These are phyloP conservation scores for Candida ovalis DNA, from an alignment of 805 yeast species.

Conservation along the genomic window DNA sequence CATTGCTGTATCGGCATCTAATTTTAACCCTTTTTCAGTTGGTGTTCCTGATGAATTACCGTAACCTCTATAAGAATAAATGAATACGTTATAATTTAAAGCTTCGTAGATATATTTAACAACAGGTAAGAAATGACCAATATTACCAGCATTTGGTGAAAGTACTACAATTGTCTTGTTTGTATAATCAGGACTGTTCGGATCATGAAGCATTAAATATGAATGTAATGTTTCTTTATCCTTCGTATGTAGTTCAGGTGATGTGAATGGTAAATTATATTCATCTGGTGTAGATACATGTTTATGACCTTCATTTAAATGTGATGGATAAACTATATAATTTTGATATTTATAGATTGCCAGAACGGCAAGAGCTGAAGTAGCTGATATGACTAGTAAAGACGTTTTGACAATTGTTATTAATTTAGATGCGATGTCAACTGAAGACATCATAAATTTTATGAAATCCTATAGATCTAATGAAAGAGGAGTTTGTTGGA, in stretches of 20 bases:
- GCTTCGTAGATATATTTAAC: constrained; percentile 62
- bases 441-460: not conserved
- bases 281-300: constrained; percentile 74
- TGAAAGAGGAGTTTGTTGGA: no score
- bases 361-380: constrained; percentile 42
- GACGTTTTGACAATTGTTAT: constrained; percentile 32
- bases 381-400: constrained; percentile 39
- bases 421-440: not conserved
- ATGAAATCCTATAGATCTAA: not conserved
- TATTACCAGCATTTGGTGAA: constrained; percentile 95
- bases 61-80: constrained; percentile 88
- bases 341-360: constrained; percentile 62
- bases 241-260: constrained; percentile 52
- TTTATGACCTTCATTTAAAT: constrained; percentile 68
- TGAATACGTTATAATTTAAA: constrained; percentile 71
- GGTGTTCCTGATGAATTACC: constrained; percentile 78
- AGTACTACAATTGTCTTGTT: constrained; percentile 72
- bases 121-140: constrained; percentile 84
- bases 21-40: constrained; percentile 72
- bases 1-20: constrained; percentile 75
- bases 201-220: constrained; percentile 54
- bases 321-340: constrained; percentile 77
- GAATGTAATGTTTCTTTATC: constrained; percentile 72
- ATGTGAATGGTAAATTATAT: constrained; percentile 63
- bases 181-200: constrained; percentile 33